Percentiles rank a stretch among this genome's conserved stretches.
phyloP scores from a whole-genome alignment of 768 basidiomycete species.

The Leccinum ochraceum region DNA sequence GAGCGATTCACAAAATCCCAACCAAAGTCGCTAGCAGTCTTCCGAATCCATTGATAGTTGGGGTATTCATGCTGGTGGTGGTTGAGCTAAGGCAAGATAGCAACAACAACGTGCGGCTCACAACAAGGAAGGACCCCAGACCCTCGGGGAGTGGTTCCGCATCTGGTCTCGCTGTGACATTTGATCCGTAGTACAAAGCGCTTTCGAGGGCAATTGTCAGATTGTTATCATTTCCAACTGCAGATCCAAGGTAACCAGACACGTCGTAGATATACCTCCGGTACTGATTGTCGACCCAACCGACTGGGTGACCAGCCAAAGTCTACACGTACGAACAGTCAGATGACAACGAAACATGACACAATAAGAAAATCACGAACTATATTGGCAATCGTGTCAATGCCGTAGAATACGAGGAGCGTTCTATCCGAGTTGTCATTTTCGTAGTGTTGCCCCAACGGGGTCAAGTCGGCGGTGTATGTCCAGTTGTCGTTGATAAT shows the following conservation, averaged over 20 bases:
- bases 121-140: too few species aligned
- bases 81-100: not conserved
- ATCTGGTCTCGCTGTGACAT: slow-evolving; percentile 52
- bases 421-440: too few species aligned
- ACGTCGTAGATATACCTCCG: too few species aligned
- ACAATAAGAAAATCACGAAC: slow-evolving; percentile 15
- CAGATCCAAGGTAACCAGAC: too few species aligned
- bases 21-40: too few species aligned
- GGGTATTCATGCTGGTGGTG: too few species aligned
- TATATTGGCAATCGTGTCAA: too few species aligned
- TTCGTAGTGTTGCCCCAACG: slow-evolving; percentile 37
- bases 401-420: too few species aligned
- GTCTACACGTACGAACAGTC: slow-evolving; percentile 35
- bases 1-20: too few species aligned
- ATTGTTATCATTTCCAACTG: too few species aligned
- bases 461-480: slow-evolving; percentile 53
- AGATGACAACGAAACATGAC: not conserved
- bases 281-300: slow-evolving; percentile 31
- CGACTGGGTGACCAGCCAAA: slow-evolving; percentile 49
- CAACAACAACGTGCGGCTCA: slow-evolving; percentile 17
- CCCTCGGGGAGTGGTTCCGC: slow-evolving; percentile 49
- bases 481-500: slow-evolving; percentile 59
- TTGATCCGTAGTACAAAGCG: slow-evolving; percentile 53
- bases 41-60: too few species aligned
- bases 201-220: slow-evolving; percentile 49